Evolutionary conservation across 257 asterid genomes (phyloP), one percentile per base, ranked within the genome.

Genomic region (Striga asiatica): DNA sequence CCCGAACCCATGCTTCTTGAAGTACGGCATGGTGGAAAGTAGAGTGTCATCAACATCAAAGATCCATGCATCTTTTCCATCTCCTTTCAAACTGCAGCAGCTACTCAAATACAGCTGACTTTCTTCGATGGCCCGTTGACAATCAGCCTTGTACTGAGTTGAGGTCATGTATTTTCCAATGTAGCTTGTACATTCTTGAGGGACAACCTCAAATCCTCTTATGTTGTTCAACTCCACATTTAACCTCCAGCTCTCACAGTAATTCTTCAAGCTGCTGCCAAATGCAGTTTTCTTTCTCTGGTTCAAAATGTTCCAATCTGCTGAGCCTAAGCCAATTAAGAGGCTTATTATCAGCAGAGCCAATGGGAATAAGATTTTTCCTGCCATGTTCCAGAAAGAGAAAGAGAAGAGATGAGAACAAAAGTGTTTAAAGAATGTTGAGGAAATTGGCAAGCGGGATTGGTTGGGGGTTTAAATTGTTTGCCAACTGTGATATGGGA

Each of bases 181-280:
- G 24, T 48, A 64, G 0, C 35, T 46, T 3, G 16, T 51, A 60
- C 80, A 78, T 61, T 75, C 81, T 35, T 78, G 68, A 8, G 78
- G 85, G 31, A 72, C 79, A 45, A 67, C 75, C 46, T 67, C 77
- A 42, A 78, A 72, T 2, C 47, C 74, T 34, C 64, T 58, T 10
- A 72, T 70, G 63, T 75, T 75, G 76, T 78, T 78, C 31, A 75
- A 8, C 61, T 72, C 79, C 2, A 78, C 82, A 62, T 67, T 78
- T 5, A 70, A 52, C 54, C 78, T 75, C 81, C 79, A 78, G 68
- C 79, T 78, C 75, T 78, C 85, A 37, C 85, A 78, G 32, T 69
- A 70, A 24, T 65, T 72, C 61, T 78, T 75, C 79, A 78, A 61
- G 49, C 58, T 64, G 2, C 48, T 28, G 5, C 74, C 70, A 1